Percentiles rank a stretch among this genome's conserved stretches.
Evolutionary conservation across 148 eudicot genomes (phyloP).

Genomic region (Suaeda aralocaspica): DNA sequence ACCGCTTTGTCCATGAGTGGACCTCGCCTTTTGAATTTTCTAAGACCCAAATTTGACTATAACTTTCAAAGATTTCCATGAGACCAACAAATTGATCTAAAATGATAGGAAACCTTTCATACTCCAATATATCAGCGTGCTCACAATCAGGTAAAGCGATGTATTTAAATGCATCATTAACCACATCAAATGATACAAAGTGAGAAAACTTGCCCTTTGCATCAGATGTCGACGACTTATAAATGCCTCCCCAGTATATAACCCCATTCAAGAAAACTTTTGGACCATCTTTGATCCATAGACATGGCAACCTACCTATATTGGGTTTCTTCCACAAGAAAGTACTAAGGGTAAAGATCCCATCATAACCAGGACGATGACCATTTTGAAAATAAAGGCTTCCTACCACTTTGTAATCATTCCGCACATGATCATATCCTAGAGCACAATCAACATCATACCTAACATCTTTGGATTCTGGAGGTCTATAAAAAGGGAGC

Average conservation of each 20-base stretch:
- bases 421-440: conserved; percentile 13
- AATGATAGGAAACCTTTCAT: conserved; percentile 9
- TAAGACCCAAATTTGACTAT: conserved; percentile 18
- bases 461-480: not conserved
- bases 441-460: conserved; percentile 15
- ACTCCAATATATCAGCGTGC: not conserved
- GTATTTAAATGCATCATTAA: conserved; percentile 4
- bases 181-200: conserved; percentile 14
- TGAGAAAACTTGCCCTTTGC: no score
- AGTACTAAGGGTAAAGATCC: conserved; percentile 14
- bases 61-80: not conserved
- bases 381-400: not conserved
- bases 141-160: conserved; percentile 8
- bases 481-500: not conserved
- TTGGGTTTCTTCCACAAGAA: not conserved
- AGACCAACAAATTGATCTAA: not conserved
- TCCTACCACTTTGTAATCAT: conserved; percentile 19
- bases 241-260: conserved; percentile 19
- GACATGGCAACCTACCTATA: not conserved
- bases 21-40: not conserved
- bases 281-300: conserved; percentile 5
- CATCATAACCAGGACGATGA: not conserved
- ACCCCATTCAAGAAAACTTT: conserved; percentile 14
- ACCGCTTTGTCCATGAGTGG: conserved; percentile 3
- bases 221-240: conserved; percentile 7